A percentile compares a stretch with the other conserved stretches of the same genome.
phyloP scores from a whole-genome alignment of 768 basidiomycete genomes.

The Serendipita sp. region DNA sequence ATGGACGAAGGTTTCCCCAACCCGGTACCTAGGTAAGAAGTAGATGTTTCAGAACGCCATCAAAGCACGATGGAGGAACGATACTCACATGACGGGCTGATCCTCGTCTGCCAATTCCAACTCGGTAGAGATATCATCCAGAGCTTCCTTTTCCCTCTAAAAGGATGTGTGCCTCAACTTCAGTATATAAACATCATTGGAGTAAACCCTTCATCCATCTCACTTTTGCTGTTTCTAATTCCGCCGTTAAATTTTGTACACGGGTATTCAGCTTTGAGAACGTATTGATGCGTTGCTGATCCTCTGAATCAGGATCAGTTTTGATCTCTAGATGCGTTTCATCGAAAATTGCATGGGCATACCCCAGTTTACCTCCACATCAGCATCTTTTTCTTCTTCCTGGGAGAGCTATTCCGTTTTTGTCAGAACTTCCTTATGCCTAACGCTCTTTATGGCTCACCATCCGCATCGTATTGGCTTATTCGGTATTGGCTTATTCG shows the following conservation, averaged over 20 bases:
- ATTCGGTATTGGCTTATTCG: neutral
- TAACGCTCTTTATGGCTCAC: conserved; percentile 19
- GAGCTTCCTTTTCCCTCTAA: conserved; percentile 87
- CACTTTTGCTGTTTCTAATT: conserved; percentile 59
- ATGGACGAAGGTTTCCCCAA: conserved; percentile 81
- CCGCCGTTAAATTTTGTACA: conserved; percentile 51
- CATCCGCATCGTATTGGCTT: conserved; percentile 30
- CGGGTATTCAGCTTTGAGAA: conserved; percentile 87
- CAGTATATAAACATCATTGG: neutral
- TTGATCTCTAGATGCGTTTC: conserved; percentile 4
- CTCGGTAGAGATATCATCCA: conserved; percentile 76
- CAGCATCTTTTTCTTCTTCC: conserved; percentile 60
- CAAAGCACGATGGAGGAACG: neutral
- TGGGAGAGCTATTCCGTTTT: conserved; percentile 38
- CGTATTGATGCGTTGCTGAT: conserved; percentile 78
- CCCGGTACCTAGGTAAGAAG: conserved; percentile 46
- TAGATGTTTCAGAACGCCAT: neutral
- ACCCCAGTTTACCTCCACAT: conserved; percentile 78
- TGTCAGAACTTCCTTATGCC: neutral
- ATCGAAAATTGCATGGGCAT: conserved; percentile 14
- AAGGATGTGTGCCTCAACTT: conserved; percentile 3
- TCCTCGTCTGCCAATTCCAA: conserved; percentile 82
- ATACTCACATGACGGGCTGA: conserved; percentile 51
- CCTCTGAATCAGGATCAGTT: conserved; percentile 27
- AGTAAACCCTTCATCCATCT: conserved; percentile 6